Base-by-base conservation (phyloP, 768 basidiomycete species). In the Cystobasidium onofrii region DNA sequence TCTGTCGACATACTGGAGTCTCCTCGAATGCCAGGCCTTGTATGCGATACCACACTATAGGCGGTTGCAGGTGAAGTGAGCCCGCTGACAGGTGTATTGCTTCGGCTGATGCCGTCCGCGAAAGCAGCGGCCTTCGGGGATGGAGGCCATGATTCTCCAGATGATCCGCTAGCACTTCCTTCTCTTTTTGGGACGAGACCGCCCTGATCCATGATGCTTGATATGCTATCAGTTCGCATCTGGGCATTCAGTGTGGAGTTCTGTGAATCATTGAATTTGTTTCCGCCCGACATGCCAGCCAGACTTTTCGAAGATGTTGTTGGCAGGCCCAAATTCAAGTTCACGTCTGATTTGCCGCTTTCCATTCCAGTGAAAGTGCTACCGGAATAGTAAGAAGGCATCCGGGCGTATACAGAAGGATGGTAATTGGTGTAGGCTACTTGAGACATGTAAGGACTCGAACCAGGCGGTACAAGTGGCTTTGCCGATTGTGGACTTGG, bases 1-100 rank as follows among this genome's bases (percentile, higher is more conserved):
- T 71, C 69, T 2, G 69, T 71, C 4, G 69, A 71, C 69, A 71
- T 71, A 54, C 69, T 71, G 7, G 54, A 57, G 29, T 71, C 55
- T 6, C 69, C 69, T 12, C 69, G 69, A 33, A 71, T 36, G 4
- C 36, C 36, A 36, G 63, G 63, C 13, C 63, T 27, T 18, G 31
- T 15, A 13, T 10, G 10, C 10, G 33, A 6, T 39, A 31, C 63
- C 2, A 9, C 33, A 29, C 23, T 60, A 60, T 60, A 60, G 15
- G 57, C 57, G 6, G 29, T 4, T 7, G 23, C 33, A 1, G 57
- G 57, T 29, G 57, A 29, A 17, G 57, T 23, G 4, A 60, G 12
- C 4, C 57, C 33, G 23, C 20, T 34, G 2, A 15, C 12, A 15
- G 57, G 57, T 29, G 25, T 60, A 13, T 27, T 29, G 23, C 57